Conservation (phyloP, 768 basidiomycete species). For the Naganishia friedmannii region DNA sequence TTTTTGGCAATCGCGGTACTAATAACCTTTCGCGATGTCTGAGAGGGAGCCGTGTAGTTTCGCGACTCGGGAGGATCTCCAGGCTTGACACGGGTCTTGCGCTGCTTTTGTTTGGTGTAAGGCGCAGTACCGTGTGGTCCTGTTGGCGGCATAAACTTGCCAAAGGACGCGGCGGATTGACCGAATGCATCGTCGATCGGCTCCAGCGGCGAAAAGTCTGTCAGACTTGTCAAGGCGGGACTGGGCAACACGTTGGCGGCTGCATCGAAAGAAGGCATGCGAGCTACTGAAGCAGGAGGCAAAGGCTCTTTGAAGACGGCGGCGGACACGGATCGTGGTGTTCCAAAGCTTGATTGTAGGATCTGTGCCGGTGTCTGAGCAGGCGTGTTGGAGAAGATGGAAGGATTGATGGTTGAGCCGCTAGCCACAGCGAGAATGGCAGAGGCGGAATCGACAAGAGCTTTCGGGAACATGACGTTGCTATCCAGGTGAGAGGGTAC, state of each 20-base stretch:
- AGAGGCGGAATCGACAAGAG: neutral
- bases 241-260: slow-evolving; percentile 11
- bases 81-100: slow-evolving; percentile 16
- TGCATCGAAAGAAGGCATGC: slow-evolving; percentile 16
- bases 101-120: slow-evolving; percentile 8
- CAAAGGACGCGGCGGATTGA: neutral
- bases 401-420: slow-evolving; percentile 18
- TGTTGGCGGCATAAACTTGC: neutral
- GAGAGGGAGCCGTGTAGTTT: slow-evolving; percentile 20
- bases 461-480: slow-evolving; percentile 14
- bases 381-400: slow-evolving; percentile 19
- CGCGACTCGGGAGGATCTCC: slow-evolving; percentile 19
- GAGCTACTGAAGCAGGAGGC: slow-evolving; percentile 3
- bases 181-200: neutral
- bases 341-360: slow-evolving; percentile 9
- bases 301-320: slow-evolving; percentile 18
- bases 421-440: neutral
- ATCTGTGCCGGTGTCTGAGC: neutral
- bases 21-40: slow-evolving; percentile 19
- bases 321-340: slow-evolving; percentile 4
- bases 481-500: slow-evolving; percentile 6
- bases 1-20: slow-evolving; percentile 18
- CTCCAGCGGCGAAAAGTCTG: slow-evolving; percentile 7
- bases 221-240: slow-evolving; percentile 2
- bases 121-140: slow-evolving; percentile 2